Evolutionary conservation across 2,329 filamentous ascomycete genomes (phyloP).

Genomic region (Exophiala viscosa): DNA sequence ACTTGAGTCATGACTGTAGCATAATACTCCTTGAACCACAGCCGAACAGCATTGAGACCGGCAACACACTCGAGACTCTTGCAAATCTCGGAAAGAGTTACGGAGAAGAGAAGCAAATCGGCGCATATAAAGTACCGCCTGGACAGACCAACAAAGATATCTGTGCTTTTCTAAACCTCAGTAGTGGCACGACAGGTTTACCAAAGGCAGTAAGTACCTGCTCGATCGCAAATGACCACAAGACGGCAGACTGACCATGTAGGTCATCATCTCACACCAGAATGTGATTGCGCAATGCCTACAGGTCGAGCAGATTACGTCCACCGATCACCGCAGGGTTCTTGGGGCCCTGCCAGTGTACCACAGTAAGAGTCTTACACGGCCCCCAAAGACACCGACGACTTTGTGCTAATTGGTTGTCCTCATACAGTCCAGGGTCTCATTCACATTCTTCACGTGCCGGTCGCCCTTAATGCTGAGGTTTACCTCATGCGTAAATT

Average conservation of each 20-base stretch:
- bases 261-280: conserved; percentile 56
- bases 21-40: conserved; percentile 56
- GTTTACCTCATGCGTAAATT: not conserved
- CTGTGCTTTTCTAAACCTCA: conserved; percentile 63
- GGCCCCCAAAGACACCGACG: too few species aligned
- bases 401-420: too few species aligned
- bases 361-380: conserved; percentile 46
- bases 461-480: conserved; percentile 29
- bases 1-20: conserved; percentile 49
- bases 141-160: conserved; percentile 52
- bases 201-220: conserved; percentile 66
- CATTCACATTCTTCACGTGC: conserved; percentile 59
- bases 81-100: too few species aligned
- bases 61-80: too few species aligned
- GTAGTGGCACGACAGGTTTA: conserved; percentile 68
- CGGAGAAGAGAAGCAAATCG: too few species aligned
- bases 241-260: too few species aligned
- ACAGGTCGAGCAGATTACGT: conserved; percentile 51
- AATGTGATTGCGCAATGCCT: conserved; percentile 60
- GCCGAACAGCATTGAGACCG: conserved; percentile 46
- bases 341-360: conserved; percentile 58
- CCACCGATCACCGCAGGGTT: conserved; percentile 42
- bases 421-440: conserved; percentile 59
- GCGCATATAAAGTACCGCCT: conserved; percentile 39
- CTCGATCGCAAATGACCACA: too few species aligned